Evolutionary conservation across 306 rosid species (phyloP).

Genomic region (Begonia fuchsioides): DNA sequence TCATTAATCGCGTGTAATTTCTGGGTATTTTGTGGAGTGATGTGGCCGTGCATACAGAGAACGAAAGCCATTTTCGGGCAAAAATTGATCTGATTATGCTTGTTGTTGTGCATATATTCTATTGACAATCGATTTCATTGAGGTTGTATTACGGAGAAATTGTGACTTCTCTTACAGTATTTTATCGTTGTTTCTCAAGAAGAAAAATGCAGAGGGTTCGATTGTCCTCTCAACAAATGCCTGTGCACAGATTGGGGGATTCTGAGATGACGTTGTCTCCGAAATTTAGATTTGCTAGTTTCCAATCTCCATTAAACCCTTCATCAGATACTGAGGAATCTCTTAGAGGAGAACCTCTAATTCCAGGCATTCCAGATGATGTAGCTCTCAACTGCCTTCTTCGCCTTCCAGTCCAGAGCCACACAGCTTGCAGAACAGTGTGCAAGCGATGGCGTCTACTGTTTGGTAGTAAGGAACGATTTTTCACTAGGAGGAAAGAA

Average conservation of each 20-base stretch:
- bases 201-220: slow-evolving; percentile 73
- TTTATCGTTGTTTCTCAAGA: neutral
- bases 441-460: slow-evolving; percentile 78
- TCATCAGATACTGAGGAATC: slow-evolving; percentile 41
- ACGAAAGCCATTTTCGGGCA: neutral
- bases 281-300: slow-evolving; percentile 67
- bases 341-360: slow-evolving; percentile 50
- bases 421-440: slow-evolving; percentile 46
- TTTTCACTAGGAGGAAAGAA: slow-evolving; percentile 71
- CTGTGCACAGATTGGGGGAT: slow-evolving; percentile 84
- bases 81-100: neutral
- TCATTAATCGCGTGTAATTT: no score
- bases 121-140: neutral
- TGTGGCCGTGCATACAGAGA: neutral
- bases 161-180: no score
- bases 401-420: slow-evolving; percentile 75
- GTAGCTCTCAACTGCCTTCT: slow-evolving; percentile 86
- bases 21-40: slow-evolving; percentile 1
- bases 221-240: slow-evolving; percentile 76
- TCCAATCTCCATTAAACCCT: slow-evolving; percentile 43
- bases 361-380: slow-evolving; percentile 88
- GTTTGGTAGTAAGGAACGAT: slow-evolving; percentile 74
- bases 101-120: neutral
- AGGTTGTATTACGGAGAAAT: no score
- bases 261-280: slow-evolving; percentile 83